These are phyloP conservation scores for Calycina marina DNA, from an alignment of 2,329 filamentous ascomycete species.

Conservation along the genomic window DNA sequence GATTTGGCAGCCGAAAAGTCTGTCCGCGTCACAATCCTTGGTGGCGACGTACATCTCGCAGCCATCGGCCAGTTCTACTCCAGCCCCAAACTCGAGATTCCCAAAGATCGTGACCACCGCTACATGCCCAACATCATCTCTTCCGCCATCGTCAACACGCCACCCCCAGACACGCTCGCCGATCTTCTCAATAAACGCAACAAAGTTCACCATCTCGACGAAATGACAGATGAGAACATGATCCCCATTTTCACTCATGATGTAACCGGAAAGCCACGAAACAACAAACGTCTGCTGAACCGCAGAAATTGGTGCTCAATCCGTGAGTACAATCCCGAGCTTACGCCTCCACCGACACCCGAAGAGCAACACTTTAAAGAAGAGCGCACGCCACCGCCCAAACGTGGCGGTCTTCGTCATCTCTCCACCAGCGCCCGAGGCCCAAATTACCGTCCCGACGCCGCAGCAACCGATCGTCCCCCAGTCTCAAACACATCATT, in stretches of 20 bases:
- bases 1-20: conserved; percentile 88
- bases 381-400: conserved; percentile 23
- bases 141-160: conserved; percentile 86
- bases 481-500: conserved; percentile 17
- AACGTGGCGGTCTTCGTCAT: conserved; percentile 18
- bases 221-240: conserved; percentile 85
- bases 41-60: conserved; percentile 83
- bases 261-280: conserved; percentile 76
- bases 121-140: conserved; percentile 97
- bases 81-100: conserved; percentile 63
- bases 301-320: conserved; percentile 95
- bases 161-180: conserved; percentile 74
- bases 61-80: conserved; percentile 93
- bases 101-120: conserved; percentile 82
- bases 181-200: conserved; percentile 91
- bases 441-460: conserved; percentile 19
- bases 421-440: conserved; percentile 21
- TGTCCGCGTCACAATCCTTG: conserved; percentile 78
- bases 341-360: conserved; percentile 58
- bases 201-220: conserved; percentile 58
- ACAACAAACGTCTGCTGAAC: conserved; percentile 80
- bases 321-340: conserved; percentile 64
- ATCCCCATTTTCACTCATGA: conserved; percentile 84
- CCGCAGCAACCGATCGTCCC: conserved; percentile 6
- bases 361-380: conserved; percentile 26